Conservation (phyloP, 192 early-diverging fungal species). For the Coemansia sp. region DNA sequence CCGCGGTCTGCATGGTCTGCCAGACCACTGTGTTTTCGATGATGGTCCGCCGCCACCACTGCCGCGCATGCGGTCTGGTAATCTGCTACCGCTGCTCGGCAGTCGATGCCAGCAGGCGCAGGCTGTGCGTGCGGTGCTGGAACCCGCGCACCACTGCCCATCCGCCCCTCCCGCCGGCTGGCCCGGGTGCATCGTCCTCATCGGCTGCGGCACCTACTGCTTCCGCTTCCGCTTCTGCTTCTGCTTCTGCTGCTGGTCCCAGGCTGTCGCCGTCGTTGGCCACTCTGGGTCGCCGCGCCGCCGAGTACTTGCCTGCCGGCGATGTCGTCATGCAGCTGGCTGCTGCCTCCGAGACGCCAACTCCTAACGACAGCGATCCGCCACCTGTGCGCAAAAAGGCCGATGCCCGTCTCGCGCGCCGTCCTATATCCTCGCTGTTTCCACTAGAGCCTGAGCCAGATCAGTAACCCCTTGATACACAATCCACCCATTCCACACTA, state of each 20-base stretch:
- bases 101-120: slow-evolving; percentile 15
- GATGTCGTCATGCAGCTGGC: slow-evolving; percentile 36
- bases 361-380: neutral
- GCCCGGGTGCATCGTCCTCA: too few relatives aligned
- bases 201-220: neutral
- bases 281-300: slow-evolving; percentile 33
- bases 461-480: neutral
- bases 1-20: slow-evolving; percentile 55
- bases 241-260: neutral
- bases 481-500: too few relatives aligned
- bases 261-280: slow-evolving; percentile 23
- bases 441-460: neutral
- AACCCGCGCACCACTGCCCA: neutral
- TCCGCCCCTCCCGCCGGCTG: too few relatives aligned
- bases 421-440: slow-evolving; percentile 42
- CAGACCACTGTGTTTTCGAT: slow-evolving; percentile 52
- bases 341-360: neutral
- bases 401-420: slow-evolving; percentile 23
- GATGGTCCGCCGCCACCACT: slow-evolving; percentile 57
- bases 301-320: slow-evolving; percentile 30
- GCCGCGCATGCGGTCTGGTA: slow-evolving; percentile 50
- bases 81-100: slow-evolving; percentile 56
- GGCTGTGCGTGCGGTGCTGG: slow-evolving; percentile 39
- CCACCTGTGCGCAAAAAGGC: slow-evolving; percentile 12
- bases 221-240: slow-evolving; percentile 2